A percentile compares a stretch with the other conserved stretches of the same genome.
These are phyloP conservation scores for Cichorium intybus DNA, from an alignment of 140 eudicot species.

Conservation along the genomic window DNA sequence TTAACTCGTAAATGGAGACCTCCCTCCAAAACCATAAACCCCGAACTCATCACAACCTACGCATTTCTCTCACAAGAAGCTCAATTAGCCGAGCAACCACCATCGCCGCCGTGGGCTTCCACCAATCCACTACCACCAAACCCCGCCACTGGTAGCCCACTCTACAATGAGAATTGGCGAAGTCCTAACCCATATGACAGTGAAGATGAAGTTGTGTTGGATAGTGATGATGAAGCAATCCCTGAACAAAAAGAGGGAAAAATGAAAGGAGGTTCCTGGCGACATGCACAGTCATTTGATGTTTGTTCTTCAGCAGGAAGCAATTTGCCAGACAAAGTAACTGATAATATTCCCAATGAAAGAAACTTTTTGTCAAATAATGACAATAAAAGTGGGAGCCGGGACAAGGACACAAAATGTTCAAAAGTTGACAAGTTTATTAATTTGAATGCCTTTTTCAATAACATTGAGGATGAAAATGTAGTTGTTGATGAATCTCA, in stretches of 20 bases:
- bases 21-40: slow-evolving; percentile 31
- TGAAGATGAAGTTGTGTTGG: slow-evolving; percentile 59
- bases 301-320: slow-evolving; percentile 35
- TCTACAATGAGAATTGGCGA: slow-evolving; percentile 65
- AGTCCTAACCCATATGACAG: slow-evolving; percentile 47
- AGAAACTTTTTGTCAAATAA: slow-evolving; percentile 12
- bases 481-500: slow-evolving; percentile 40
- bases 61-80: slow-evolving; percentile 64
- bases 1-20: slow-evolving; percentile 38
- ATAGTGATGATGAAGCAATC: slow-evolving; percentile 74
- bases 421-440: slow-evolving; percentile 11
- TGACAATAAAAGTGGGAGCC: slow-evolving; percentile 23
- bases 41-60: slow-evolving; percentile 61
- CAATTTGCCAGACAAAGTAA: slow-evolving; percentile 36
- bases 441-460: slow-evolving; percentile 7
- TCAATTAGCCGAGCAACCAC: slow-evolving; percentile 50
- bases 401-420: too few species aligned
- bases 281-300: slow-evolving; percentile 28
- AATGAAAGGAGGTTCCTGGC: slow-evolving; percentile 39
- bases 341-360: slow-evolving; percentile 19
- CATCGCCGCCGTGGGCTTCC: slow-evolving; percentile 27
- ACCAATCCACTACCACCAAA: slow-evolving; percentile 60
- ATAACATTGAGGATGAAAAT: slow-evolving; percentile 20
- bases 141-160: slow-evolving; percentile 78
- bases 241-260: slow-evolving; percentile 20